Evolutionary conservation across 2,329 filamentous ascomycete species (phyloP).

Genomic region (Macrophomina phaseolina): DNA sequence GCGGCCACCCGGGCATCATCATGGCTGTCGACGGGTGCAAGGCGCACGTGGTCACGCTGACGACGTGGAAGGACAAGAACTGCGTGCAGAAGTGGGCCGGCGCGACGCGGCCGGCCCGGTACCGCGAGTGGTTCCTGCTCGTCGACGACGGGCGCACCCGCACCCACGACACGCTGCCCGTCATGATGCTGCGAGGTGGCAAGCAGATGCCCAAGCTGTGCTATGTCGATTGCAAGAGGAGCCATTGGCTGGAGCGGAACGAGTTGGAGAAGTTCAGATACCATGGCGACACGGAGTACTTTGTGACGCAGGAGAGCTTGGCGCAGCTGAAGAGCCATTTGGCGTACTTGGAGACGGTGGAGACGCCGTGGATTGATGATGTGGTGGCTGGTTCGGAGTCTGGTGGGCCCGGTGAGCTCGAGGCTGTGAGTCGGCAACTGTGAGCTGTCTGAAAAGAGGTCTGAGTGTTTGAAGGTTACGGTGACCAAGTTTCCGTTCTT

Average conservation of each 20-base stretch:
- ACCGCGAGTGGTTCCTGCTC: constrained; percentile 9
- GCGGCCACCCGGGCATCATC: constrained; percentile 7
- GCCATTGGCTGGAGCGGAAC: not conserved
- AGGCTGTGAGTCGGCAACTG: too few species aligned
- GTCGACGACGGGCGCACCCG: not conserved
- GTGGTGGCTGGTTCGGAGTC: too few species aligned
- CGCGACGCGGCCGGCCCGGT: not conserved
- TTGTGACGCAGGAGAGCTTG: not conserved
- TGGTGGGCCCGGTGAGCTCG: too few species aligned
- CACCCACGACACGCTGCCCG: not conserved
- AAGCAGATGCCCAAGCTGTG: constrained; percentile 3
- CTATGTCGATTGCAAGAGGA: constrained; percentile 15
- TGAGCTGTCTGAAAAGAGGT: too few species aligned
- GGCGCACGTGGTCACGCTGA: constrained; percentile 16
- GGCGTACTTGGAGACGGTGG: not conserved
- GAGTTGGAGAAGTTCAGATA: constrained; percentile 14
- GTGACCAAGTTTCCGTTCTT: too few species aligned
- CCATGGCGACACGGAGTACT: not conserved
- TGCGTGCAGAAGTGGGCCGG: constrained; percentile 8
- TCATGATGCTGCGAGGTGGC: not conserved
- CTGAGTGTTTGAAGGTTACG: too few species aligned
- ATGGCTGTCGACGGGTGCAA: not conserved
- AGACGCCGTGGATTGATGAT: not conserved
- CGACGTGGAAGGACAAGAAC: constrained; percentile 6
- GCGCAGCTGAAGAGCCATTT: not conserved